phyloP scores from a whole-genome alignment of 202 grass and related monocot species.

The Elaeis oleifera region DNA sequence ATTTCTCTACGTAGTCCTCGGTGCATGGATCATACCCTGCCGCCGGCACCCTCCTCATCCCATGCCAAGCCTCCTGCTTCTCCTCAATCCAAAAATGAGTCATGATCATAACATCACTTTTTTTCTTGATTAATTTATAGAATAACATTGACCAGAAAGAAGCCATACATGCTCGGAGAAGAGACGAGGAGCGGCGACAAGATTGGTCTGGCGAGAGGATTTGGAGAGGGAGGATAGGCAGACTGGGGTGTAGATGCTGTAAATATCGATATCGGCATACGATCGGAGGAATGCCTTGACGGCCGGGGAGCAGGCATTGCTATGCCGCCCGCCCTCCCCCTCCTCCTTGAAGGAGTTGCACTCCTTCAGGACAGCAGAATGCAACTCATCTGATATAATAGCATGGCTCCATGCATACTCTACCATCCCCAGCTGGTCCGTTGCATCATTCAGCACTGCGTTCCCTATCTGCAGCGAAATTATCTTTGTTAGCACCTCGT shows the following conservation, averaged over 20 bases:
- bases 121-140: no score
- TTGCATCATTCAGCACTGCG: slow-evolving; percentile 86
- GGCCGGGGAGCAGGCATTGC: slow-evolving; percentile 65
- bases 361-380: slow-evolving; percentile 64
- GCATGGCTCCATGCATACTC: slow-evolving; percentile 99
- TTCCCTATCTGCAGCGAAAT: slow-evolving; percentile 58
- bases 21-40: slow-evolving; percentile 95
- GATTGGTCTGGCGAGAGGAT: slow-evolving; percentile 11
- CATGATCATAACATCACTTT: no score
- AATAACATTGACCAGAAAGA: no score
- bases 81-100: background rate
- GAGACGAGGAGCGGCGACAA: slow-evolving; percentile 54
- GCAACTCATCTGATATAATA: slow-evolving; percentile 88
- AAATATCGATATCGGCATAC: slow-evolving; percentile 90
- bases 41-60: slow-evolving; percentile 48
- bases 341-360: slow-evolving; percentile 90
- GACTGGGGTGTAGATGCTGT: slow-evolving; percentile 86
- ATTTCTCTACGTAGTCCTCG: slow-evolving; percentile 62
- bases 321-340: slow-evolving; percentile 43
- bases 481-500: no score
- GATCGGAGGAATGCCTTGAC: slow-evolving; percentile 64
- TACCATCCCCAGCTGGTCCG: slow-evolving; percentile 92
- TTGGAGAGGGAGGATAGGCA: slow-evolving; percentile 35
- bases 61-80: slow-evolving; percentile 45
- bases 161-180: slow-evolving; percentile 54